These are phyloP conservation scores for Aureobasidium pullulans DNA, from an alignment of 2,329 filamentous ascomycete genomes.

Conservation along the genomic window DNA sequence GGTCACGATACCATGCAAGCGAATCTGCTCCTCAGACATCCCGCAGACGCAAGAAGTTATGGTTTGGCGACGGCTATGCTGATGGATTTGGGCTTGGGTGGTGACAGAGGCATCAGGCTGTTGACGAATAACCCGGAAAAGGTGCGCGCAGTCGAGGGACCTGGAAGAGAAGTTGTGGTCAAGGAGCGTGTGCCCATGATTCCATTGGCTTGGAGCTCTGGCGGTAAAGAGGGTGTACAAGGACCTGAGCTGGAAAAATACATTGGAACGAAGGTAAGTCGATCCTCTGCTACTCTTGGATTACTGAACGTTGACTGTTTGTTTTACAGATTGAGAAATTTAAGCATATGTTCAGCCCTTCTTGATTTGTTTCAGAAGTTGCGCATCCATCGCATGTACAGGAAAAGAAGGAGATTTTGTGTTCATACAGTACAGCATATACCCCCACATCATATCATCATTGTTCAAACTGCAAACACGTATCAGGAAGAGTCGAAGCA, in stretches of 20 bases:
- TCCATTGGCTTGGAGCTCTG: constrained; percentile 81
- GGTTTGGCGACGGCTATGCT: constrained; percentile 95
- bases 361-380: not conserved
- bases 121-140: constrained; percentile 98
- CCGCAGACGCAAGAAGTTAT: constrained; percentile 89
- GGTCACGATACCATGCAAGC: constrained; percentile 97
- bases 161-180: constrained; percentile 78
- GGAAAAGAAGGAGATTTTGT: not conserved
- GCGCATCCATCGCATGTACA: not conserved
- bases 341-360: constrained; percentile 41
- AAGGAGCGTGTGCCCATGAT: constrained; percentile 92
- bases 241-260: constrained; percentile 91
- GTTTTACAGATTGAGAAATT: constrained; percentile 50
- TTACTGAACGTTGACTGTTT: too few species aligned
- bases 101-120: constrained; percentile 65
- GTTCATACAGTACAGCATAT: constrained; percentile 8
- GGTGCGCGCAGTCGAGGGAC: constrained; percentile 87
- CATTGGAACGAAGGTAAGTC: constrained; percentile 79
- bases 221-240: constrained; percentile 68
- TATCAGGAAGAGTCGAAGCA: not conserved
- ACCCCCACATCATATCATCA: not conserved
- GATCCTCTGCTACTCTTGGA: too few species aligned
- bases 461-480: not conserved
- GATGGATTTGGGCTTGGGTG: constrained; percentile 67
- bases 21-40: constrained; percentile 82